These are phyloP conservation scores for Penicillium sclerotigenum DNA, from an alignment of 2,329 filamentous ascomycete species.

Conservation along the genomic window DNA sequence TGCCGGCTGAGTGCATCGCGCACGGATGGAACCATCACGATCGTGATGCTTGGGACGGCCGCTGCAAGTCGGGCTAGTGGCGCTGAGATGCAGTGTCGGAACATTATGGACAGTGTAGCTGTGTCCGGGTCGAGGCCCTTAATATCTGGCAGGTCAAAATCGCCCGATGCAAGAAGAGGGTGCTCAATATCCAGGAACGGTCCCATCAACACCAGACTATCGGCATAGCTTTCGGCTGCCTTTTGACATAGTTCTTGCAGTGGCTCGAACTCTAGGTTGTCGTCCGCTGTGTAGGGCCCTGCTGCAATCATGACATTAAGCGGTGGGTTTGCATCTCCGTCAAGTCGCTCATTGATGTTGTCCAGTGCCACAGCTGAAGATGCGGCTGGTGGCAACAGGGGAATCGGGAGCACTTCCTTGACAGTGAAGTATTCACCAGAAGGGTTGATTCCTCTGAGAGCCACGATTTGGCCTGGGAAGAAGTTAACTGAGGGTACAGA, in stretches of 20 bases:
- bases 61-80: constrained; percentile 68
- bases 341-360: constrained; percentile 65
- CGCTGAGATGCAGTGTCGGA: constrained; percentile 73
- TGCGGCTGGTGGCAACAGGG: constrained; percentile 70
- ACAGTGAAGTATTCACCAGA: constrained; percentile 81
- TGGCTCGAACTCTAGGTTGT: constrained; percentile 86
- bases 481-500: constrained; percentile 70
- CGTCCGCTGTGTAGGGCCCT: constrained; percentile 88
- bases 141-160: constrained; percentile 71
- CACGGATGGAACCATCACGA: constrained; percentile 78
- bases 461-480: constrained; percentile 93
- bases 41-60: constrained; percentile 72
- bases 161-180: constrained; percentile 75
- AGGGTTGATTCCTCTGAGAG: constrained; percentile 79
- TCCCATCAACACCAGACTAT: constrained; percentile 75
- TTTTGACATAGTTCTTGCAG: constrained; percentile 76
- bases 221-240: constrained; percentile 70
- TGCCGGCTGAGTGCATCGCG: constrained; percentile 79
- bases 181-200: constrained; percentile 93
- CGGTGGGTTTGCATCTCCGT: constrained; percentile 62
- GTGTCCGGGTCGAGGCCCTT: constrained; percentile 69
- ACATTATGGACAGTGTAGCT: constrained; percentile 76
- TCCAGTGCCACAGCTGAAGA: constrained; percentile 65
- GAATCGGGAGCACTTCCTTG: constrained; percentile 70
- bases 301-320: constrained; percentile 74